These are phyloP conservation scores for Lactarius psammicola DNA, from an alignment of 768 basidiomycete species.

Conservation along the genomic window DNA sequence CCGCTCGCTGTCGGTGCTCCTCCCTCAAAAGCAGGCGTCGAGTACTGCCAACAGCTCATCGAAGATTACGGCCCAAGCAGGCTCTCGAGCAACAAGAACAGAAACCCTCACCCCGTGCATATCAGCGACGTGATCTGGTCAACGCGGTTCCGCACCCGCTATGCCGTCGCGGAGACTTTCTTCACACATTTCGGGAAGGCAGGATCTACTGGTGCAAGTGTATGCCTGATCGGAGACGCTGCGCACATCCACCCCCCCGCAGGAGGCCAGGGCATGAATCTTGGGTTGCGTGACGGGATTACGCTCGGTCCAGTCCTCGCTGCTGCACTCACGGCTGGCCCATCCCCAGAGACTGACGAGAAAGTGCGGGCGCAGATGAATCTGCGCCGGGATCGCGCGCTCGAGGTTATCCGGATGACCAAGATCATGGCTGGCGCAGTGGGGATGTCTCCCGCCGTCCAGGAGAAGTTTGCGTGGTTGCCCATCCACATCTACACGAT, in stretches of 20 bases:
- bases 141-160: no score
- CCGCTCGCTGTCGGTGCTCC: constrained; percentile 38
- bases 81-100: constrained; percentile 38
- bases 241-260: constrained; percentile 55
- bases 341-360: constrained; percentile 32
- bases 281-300: constrained; percentile 54
- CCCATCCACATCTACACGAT: no score
- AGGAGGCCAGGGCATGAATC: constrained; percentile 59
- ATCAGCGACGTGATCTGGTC: constrained; percentile 43
- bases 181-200: no score
- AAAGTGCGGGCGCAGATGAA: constrained; percentile 39
- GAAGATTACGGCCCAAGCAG: constrained; percentile 41
- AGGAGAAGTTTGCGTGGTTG: constrained; percentile 31
- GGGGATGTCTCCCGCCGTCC: constrained; percentile 33
- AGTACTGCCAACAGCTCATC: no score
- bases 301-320: constrained; percentile 44
- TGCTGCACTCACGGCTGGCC: constrained; percentile 35
- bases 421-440: constrained; percentile 36
- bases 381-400: constrained; percentile 40
- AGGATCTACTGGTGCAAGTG: no score
- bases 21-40: constrained; percentile 39
- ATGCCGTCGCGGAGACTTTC: no score
- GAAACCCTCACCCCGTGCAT: constrained; percentile 36
- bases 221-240: no score
- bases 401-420: constrained; percentile 43